phyloP scores from a whole-genome alignment of 805 yeast genomes.

The Starmerella riodocensis region DNA sequence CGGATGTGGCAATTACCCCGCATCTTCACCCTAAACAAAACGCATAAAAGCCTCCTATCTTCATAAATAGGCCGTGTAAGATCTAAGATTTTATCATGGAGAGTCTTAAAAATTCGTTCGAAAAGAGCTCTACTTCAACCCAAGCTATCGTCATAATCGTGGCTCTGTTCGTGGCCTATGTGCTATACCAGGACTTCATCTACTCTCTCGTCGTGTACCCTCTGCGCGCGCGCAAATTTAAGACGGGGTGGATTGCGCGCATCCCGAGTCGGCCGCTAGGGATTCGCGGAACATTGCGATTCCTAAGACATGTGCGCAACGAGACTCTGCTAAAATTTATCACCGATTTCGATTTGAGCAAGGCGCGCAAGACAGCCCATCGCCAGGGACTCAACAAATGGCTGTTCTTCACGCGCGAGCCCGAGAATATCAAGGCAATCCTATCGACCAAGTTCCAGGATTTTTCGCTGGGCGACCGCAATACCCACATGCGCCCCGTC shows the following conservation, averaged over 20 bases:
- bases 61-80: too few species aligned
- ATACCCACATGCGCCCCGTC: slow-evolving; percentile 22
- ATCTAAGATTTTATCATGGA: too few species aligned
- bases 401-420: slow-evolving; percentile 19
- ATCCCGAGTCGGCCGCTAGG: slow-evolving; percentile 5
- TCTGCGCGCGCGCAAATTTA: background rate
- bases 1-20: too few species aligned
- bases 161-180: background rate
- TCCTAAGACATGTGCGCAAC: background rate
- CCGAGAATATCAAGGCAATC: slow-evolving; percentile 25
- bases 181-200: slow-evolving; percentile 5
- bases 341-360: background rate
- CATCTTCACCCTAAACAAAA: too few species aligned
- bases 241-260: background rate
- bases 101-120: too few species aligned
- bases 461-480: slow-evolving; percentile 24
- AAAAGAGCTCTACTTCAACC: too few species aligned
- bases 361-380: slow-evolving; percentile 1
- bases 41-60: too few species aligned
- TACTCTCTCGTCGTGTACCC: slow-evolving; percentile 6
- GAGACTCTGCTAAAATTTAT: background rate
- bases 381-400: slow-evolving; percentile 7
- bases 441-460: slow-evolving; percentile 26
- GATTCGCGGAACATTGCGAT: slow-evolving; percentile 1
- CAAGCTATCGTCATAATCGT: background rate